A percentile compares a stretch with the other conserved stretches of the same genome.
These are phyloP conservation scores for Leccinum griseonigrum DNA, from an alignment of 1,284 basidiomycete genomes.

Conservation along the genomic window DNA sequence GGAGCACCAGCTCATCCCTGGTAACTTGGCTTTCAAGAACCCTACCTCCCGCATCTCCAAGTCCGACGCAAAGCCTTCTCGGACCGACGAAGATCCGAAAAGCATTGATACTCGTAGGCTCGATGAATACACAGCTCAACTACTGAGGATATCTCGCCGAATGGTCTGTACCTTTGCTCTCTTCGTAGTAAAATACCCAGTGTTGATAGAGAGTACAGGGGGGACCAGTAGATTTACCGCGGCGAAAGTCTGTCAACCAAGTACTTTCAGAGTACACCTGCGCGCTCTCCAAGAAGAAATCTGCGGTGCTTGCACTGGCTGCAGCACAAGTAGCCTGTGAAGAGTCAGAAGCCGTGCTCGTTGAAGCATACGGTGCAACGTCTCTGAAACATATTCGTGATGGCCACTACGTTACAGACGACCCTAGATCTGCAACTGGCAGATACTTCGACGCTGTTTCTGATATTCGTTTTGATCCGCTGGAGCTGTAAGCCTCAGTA, in stretches of 20 bases:
- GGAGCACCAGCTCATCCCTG: background rate
- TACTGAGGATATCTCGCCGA: background rate
- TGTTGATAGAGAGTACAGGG: background rate
- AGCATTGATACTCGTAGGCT: background rate
- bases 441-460: background rate
- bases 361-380: background rate
- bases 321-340: background rate
- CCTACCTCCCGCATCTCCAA: background rate
- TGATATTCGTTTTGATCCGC: background rate
- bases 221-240: background rate
- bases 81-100: background rate
- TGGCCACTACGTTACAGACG: background rate
- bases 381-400: background rate
- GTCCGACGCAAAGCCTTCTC: background rate
- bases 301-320: background rate
- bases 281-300: background rate
- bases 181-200: background rate
- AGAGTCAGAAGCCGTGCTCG: background rate
- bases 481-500: background rate
- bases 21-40: background rate
- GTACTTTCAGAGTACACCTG: background rate
- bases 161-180: background rate
- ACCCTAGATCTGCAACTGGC: background rate
- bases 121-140: background rate
- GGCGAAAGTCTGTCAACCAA: background rate